Conservation (phyloP, 2,329 filamentous ascomycete species). For the Aspergillus sp. region DNA sequence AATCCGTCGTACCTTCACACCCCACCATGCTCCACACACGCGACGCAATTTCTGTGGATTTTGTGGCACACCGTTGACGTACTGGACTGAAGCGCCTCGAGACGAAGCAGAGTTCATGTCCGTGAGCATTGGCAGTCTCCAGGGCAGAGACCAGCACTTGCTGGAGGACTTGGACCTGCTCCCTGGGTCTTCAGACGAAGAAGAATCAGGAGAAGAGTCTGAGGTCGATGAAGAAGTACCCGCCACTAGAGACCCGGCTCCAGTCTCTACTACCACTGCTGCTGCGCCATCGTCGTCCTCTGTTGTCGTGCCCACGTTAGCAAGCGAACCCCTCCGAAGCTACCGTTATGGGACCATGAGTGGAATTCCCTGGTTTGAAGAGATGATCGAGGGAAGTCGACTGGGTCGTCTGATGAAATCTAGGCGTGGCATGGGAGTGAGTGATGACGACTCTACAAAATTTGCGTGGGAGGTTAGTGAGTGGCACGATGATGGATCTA, state of each 20-base stretch:
- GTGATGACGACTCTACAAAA: slow-evolving; percentile 56
- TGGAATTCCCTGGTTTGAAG: slow-evolving; percentile 82
- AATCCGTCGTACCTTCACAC: slow-evolving; percentile 63
- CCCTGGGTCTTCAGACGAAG: slow-evolving; percentile 32
- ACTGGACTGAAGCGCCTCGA: slow-evolving; percentile 69
- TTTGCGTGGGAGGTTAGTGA: slow-evolving; percentile 83
- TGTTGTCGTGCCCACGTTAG: slow-evolving; percentile 16
- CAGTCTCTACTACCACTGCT: slow-evolving; percentile 9
- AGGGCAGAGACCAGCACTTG: slow-evolving; percentile 61
- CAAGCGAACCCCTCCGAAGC: slow-evolving; percentile 20
- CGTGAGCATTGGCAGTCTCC: slow-evolving; percentile 71
- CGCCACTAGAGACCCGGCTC: slow-evolving; percentile 11
- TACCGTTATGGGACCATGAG: slow-evolving; percentile 33
- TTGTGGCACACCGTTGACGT: slow-evolving; percentile 78
- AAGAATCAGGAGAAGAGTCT: slow-evolving; percentile 19
- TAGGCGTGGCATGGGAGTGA: slow-evolving; percentile 52
- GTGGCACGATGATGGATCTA: slow-evolving; percentile 48
- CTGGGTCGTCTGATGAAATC: slow-evolving; percentile 61
- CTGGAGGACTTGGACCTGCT: slow-evolving; percentile 71
- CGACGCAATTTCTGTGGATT: slow-evolving; percentile 84
- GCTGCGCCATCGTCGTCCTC: slow-evolving; percentile 7
- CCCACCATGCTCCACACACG: slow-evolving; percentile 50
- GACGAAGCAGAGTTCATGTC: slow-evolving; percentile 72
- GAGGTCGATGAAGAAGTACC: slow-evolving; percentile 30
- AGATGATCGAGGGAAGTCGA: slow-evolving; percentile 67